A percentile compares a stretch with the other conserved stretches of the same genome.
Conservation (phyloP, 768 basidiomycete genomes). For the Piloderma croceum region DNA sequence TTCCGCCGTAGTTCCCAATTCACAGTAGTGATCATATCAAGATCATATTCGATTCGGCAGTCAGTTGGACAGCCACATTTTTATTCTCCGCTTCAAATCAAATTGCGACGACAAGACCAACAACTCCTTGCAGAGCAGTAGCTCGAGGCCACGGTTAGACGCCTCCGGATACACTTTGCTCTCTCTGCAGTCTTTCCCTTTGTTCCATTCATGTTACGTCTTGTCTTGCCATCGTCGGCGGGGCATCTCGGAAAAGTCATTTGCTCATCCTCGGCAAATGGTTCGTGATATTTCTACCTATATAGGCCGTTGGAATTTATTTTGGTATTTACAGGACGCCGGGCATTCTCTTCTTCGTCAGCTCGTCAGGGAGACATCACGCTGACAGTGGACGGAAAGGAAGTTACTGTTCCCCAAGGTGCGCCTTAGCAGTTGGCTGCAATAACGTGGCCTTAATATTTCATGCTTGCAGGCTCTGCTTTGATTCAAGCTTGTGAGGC, state of each 20-base stretch:
- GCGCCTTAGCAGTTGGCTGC: constrained; percentile 22
- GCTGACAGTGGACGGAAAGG: constrained; percentile 92
- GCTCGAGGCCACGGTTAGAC: no score
- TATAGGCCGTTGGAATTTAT: no score
- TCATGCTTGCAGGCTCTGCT: constrained; percentile 66
- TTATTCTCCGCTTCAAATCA: no score
- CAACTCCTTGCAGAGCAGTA: no score
- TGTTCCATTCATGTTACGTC: constrained; percentile 51
- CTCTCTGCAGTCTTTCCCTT: constrained; percentile 15
- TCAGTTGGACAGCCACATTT: no score
- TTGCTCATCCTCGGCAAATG: constrained; percentile 34
- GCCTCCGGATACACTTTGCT: no score
- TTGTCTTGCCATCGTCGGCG: constrained; percentile 61
- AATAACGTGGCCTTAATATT: constrained; percentile 4
- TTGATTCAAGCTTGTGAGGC: constrained; percentile 95
- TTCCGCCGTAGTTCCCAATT: no score
- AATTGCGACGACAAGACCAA: no score
- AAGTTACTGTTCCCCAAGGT: constrained; percentile 97
- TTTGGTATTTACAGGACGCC: constrained; percentile 52
- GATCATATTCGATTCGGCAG: no score
- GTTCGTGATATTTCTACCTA: constrained; percentile 16
- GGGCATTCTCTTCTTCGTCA: constrained; percentile 62
- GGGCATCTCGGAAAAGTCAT: constrained; percentile 65
- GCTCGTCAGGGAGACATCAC: constrained; percentile 75
- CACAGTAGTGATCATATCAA: no score